Base-by-base conservation (phyloP, 495 filamentous ascomycete species). In the Hypoxylon fuscum region DNA sequence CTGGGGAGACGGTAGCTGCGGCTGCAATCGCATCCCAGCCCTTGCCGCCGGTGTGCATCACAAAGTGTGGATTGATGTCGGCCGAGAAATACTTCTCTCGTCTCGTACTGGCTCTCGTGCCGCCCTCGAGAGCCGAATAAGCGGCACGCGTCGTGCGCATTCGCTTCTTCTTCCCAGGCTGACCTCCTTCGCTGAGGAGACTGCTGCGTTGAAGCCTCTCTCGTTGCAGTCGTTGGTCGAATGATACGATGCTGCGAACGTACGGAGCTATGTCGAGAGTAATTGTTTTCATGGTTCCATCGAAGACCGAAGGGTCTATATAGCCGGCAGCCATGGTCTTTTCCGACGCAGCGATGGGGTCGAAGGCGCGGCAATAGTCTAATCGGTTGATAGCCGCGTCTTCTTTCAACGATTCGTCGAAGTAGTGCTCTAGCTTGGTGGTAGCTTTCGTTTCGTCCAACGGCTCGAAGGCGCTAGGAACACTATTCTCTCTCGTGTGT, bases 261-360 rank as follows among this genome's bases (percentile, higher is more conserved):
- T 90, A 97, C 0, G 93, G 94, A 0, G 90, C 92, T 5, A 97
- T 74, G 57, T 98, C 95, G 40, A 88, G 80, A 3, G 79, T 77
- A 29, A 97, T 82, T 7, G 85, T 76, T 2, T 74, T 66, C 34
- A 87, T 68, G 0, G 86, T 84, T 31, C 90, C 83, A 54, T 96
- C 90, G 57, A 96, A 90, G 0, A 87, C 81, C 0, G 90, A 92
- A 0, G 85, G 78, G 55, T 79, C 81, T 21, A 75, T 71, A 49
- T 72, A 78, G 34, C 70, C 74, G 15, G 59, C 73, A 25, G 64
- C 67, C 14, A 75, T 69, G 0, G 69, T 47, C n/a, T 75, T 76
- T 9, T 81, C 75, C 1, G 81, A 68, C 14, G 72, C 72, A 21
- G 81, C 79, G 51, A 87, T 83, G 12, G 85, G 82, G 50, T 85